phyloP scores from a whole-genome alignment of 2,329 filamentous ascomycete genomes.

The Penicillium sp. region DNA sequence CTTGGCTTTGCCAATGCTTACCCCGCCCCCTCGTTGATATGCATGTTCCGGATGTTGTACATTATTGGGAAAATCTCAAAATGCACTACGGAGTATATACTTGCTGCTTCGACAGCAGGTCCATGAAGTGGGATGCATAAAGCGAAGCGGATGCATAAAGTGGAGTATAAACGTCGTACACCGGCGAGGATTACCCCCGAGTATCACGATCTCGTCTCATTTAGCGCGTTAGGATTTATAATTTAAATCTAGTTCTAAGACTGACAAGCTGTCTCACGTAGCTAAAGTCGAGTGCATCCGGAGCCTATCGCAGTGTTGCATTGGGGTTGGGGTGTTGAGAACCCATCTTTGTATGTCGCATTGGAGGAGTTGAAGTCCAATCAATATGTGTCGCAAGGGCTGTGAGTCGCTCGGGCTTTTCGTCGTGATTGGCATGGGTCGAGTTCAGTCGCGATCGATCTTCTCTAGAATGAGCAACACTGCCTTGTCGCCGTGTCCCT shows the following conservation, averaged over 20 bases:
- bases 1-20: not conserved
- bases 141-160: too few relatives aligned
- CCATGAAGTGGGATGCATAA: not conserved
- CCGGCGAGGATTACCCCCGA: not conserved
- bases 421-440: conserved; percentile 7
- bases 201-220: not conserved
- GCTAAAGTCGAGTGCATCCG: not conserved
- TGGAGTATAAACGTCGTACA: not conserved
- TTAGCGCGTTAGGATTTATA: not conserved
- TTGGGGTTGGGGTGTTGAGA: conserved; percentile 1
- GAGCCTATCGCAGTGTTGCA: conserved; percentile 1
- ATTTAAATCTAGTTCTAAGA: not conserved
- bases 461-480: conserved; percentile 23
- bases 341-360: conserved; percentile 1
- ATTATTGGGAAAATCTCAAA: not conserved
- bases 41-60: not conserved
- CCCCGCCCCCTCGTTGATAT: not conserved
- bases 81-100: not conserved
- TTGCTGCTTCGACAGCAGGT: not conserved
- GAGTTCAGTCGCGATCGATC: conserved; percentile 23
- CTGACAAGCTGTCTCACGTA: not conserved
- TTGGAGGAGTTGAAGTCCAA: conserved; percentile 1
- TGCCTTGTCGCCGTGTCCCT: conserved; percentile 26
- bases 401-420: conserved; percentile 2
- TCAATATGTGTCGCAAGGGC: not conserved